Base-by-base conservation (phyloP, 1,139 yeast species). In the Saccharomycopsis hybrid region DNA sequence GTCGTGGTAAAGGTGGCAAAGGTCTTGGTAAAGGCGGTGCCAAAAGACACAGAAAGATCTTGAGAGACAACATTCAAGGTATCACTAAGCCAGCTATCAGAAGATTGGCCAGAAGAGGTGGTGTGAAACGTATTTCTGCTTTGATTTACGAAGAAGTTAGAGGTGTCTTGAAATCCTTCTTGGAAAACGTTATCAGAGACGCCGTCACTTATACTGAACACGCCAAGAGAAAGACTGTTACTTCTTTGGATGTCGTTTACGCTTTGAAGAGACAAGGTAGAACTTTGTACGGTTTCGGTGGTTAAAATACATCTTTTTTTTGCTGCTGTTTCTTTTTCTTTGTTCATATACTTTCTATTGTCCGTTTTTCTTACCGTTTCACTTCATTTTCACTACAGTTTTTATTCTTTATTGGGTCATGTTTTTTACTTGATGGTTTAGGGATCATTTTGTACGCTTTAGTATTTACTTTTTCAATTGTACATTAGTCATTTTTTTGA, bases 201-300 rank as follows among this genome's bases (percentile, higher is more conserved):
- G 97, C 97, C 65, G 97, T 92, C 65, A 89, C 97, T 65, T 92
- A 92, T 79, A 92, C 98, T 64, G 97, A 92, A 77, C 97, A 92
- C 82, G 97, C 97, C 68, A 92, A 92, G 94, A 89, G 98, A 84
- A 92, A 92, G 89, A 92, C 98, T 61, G 98, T 92, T 65, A 92
- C 98, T 63, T 89, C 97, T 58, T 81, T 92, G 69, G 98, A 92
- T 72, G 98, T 92, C 61, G 97, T 92, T 67, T 92, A 92, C 73
- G 98, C 98, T 65, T 85, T 92, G 77, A 92, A 92, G 94, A 89
- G 98, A 85, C 97, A 92, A 80, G 98, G 98, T 71, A 88, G 97
- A 80, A 92, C 98, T 78, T 85, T 92, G 77, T 92, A 92, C 73
- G 98, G 98, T 88, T 92, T 92, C 85, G 97, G 97, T 79, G 97